Base-by-base conservation (phyloP, 495 filamentous ascomycete genomes). In the Neurospora intermedia region DNA sequence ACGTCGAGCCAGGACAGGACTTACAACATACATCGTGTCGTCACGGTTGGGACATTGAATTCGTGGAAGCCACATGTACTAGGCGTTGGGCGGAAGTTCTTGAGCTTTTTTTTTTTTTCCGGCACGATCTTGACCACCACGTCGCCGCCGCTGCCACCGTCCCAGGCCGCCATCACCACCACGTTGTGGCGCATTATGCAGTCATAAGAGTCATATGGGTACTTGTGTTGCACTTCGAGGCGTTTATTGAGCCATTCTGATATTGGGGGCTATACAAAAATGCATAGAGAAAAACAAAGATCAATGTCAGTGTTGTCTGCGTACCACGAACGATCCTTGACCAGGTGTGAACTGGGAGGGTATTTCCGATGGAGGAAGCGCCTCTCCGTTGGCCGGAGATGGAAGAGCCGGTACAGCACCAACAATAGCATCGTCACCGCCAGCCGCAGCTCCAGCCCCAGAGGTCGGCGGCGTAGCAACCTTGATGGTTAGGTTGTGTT, bases 11-110 rank as follows among this genome's bases (percentile, higher is more conserved):
- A 0, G 95, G 94, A 0, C 93, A 0, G 95, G 94, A 0, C 92
- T 92, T 2, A 93, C 91, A 0, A 92, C 97, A 80, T 99, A 99
- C 41, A 97, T 83, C 80, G 97, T 98, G 43, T 94, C 93, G 3
- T 95, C 92, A 81, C 96, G 98, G 78, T 98, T 96, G 54, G 89
- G 87, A 78, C 96, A 99, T 43, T 91, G 87, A 71, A 98, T 97
- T 40, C 96, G 88, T 1, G 96, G 94, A 46, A 96, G 85, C 74
- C 88, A 96, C 81, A 91, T 88, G 59, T 88, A 92, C 81, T 92
- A 91, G 73, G 92, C 81, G 75, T 87, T 79, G 8, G 84, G 77
- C 6, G 89, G 85, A 9, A 82, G 74, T 5, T 88, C 81, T 31
- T 86, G 27, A 66, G 54, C 27, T 6, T 31, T 35, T 35, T 62